Evolutionary conservation across 345 rosid genomes (phyloP), one percentile per base, ranked within the genome.

Genomic region (Lepidium africanum): DNA sequence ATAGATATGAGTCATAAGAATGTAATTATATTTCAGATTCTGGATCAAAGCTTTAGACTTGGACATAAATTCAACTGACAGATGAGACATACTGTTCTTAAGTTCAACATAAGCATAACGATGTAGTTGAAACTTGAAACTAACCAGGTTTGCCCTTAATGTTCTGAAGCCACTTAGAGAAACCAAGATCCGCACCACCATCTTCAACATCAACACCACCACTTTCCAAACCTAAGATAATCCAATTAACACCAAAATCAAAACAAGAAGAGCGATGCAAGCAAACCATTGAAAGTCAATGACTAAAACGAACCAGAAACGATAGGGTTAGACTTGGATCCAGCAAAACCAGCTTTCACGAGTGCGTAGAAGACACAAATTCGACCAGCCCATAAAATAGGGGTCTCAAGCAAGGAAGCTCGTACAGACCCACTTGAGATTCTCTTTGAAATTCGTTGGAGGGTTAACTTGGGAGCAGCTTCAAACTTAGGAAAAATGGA

Each of bases 311-410:
- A 38, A 57, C 98, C 98, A 63, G 96, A 81, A 65, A 90, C 92
- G 57, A 88, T 68, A 2, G 97, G 96, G 59, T 88, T 90, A 41
- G 87, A 62, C 62, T 79, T 85, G 60, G 97, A 90, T 77, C 97
- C 98, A 76, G 92, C 98, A 37, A 85, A 74, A 23, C 98, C 97
- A 73, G 85, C 54, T 80, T 83, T 90, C 69, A 90, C 70, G 14
- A 93, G 92, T 0, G 89, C 96, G 63, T 93, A 93, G 69, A 80
- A 93, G 77, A 86, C 73, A 65, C 85, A 93, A 46, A 88, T 71
- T 78, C 98, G 81, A 50, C 90, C 89, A 45, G 85, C 97, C 98
- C 98, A 93, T 43, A 90, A 50, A 37, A 90, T 70, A 9, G 97
- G 97, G 47, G 79, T 69, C 53, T 90, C 94, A 23, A 86, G 76